These are phyloP conservation scores for Scutellaria galericulata DNA, from an alignment of 257 asterid species.

Conservation along the genomic window DNA sequence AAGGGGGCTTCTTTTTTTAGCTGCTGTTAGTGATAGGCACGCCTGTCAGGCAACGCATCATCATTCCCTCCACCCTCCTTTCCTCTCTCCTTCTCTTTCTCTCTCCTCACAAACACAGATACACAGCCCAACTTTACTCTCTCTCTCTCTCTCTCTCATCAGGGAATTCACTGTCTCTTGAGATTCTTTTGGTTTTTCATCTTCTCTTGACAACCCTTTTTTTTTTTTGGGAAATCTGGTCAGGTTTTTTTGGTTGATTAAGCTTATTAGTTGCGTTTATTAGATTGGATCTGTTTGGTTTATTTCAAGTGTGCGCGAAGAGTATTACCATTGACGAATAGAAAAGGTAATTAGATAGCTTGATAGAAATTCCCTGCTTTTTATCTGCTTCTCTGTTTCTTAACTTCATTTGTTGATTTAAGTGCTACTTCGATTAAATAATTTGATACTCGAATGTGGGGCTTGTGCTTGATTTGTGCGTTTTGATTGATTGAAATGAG, in stretches of 20 bases:
- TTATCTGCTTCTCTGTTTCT: constrained; percentile 20
- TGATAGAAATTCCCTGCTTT: constrained; percentile 17
- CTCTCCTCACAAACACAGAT: not conserved
- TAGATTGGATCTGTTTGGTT: constrained; percentile 55
- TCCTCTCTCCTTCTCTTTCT: constrained; percentile 37
- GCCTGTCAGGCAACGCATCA: constrained; percentile 69
- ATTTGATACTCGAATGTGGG: constrained; percentile 20
- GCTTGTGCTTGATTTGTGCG: constrained; percentile 14
- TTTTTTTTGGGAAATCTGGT: constrained; percentile 41
- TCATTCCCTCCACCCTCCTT: constrained; percentile 59
- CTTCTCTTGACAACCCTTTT: constrained; percentile 35
- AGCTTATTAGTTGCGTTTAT: constrained; percentile 38
- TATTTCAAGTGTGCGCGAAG: constrained; percentile 38
- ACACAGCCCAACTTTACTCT: constrained; percentile 23
- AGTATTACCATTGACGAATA: constrained; percentile 14
- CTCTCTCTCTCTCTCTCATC: constrained; percentile 33
- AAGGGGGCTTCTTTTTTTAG: constrained; percentile 43
- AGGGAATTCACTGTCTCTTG: constrained; percentile 29
- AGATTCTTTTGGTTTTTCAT: constrained; percentile 32
- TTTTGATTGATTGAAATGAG: constrained; percentile 31
- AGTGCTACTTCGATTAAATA: constrained; percentile 16
- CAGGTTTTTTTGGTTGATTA: constrained; percentile 34
- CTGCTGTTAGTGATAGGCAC: constrained; percentile 85
- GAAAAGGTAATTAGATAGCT: constrained; percentile 41
- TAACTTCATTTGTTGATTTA: constrained; percentile 28